Evolutionary conservation across 1,284 basidiomycete species (phyloP), one percentile per base, ranked within the genome.

Genomic region (Takashimella tepidaria): DNA sequence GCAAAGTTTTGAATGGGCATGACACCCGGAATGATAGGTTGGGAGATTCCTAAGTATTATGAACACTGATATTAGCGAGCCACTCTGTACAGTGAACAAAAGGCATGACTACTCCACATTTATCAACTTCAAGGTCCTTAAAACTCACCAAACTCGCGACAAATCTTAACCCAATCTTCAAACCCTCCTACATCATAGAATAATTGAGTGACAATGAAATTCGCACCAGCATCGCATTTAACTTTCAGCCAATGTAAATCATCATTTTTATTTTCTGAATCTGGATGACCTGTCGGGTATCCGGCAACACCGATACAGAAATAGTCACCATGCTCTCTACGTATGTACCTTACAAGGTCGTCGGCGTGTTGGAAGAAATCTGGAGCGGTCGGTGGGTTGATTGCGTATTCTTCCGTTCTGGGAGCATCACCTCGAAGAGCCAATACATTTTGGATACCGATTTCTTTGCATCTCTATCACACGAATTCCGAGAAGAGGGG

Each of bases 1-100:
- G 87, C 83, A 69, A 92, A 97, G 42, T 89, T 97, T 70, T 98
- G 96, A 55, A 99, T 90, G 0, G 96, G 96, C 93, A 98, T 98
- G 57, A 98, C 84, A 4, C 93, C 92, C 2, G 96, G 92, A 52
- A 98, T 87, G 63, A 98, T 86, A 1, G 95, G 93, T 12, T 93
- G 83, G 1, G 78, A 83, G 68, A 99, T 93, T 26, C 93, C 95
- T 88, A 63, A 11, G 37, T 21, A 46, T 46, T 25, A 53, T 37
- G 10, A 8, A 37, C 10, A 37, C n/a, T 19, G n/a, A n/a, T n/a
- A n/a, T n/a, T n/a, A n/a, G n/a, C n/a, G n/a, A n/a, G n/a, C n/a
- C n/a, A n/a, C n/a, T n/a, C n/a, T n/a, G n/a, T n/a, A n/a, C n/a
- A n/a, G n/a, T n/a, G n/a, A n/a, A n/a, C n/a, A n/a, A n/a, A n/a